These are phyloP conservation scores for Medicago lupulina DNA, from an alignment of 306 rosid genomes.

Conservation along the genomic window DNA sequence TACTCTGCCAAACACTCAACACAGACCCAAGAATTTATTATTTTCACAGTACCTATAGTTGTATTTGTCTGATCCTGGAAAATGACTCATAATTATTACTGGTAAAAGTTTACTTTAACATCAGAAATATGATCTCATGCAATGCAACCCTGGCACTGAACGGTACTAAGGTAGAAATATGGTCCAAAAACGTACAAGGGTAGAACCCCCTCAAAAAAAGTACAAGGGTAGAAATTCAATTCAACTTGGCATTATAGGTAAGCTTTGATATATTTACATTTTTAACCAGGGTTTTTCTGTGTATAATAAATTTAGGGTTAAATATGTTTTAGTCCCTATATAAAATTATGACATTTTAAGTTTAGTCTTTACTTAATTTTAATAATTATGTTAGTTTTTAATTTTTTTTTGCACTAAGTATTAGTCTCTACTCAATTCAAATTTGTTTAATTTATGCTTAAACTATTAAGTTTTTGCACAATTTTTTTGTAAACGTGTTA, in stretches of 20 bases:
- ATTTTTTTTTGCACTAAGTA: too few species aligned
- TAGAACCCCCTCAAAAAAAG: too few species aligned
- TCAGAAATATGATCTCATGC: not conserved
- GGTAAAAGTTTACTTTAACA: not conserved
- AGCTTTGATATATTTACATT: not conserved
- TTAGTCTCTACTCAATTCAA: too few species aligned
- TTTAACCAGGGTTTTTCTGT: not conserved
- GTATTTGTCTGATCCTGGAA: constrained; percentile 13
- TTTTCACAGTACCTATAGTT: constrained; percentile 21
- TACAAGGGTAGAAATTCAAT: not conserved
- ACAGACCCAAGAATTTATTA: constrained; percentile 36
- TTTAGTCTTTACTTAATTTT: too few species aligned
- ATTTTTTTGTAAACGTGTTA: too few species aligned
- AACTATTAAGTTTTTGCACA: too few species aligned
- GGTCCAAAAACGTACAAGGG: not conserved
- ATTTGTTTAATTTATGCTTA: too few species aligned
- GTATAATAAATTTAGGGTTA: too few species aligned
- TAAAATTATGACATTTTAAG: too few species aligned
- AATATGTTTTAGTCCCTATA: too few species aligned
- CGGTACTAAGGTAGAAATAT: not conserved
- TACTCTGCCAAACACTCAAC: not conserved
- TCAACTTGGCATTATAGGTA: not conserved
- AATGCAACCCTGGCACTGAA: not conserved
- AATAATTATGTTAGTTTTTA: too few species aligned
- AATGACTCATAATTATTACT: constrained; percentile 31